phyloP scores from a whole-genome alignment of 2,329 filamentous ascomycete genomes.

The Scytalidium sp. region DNA sequence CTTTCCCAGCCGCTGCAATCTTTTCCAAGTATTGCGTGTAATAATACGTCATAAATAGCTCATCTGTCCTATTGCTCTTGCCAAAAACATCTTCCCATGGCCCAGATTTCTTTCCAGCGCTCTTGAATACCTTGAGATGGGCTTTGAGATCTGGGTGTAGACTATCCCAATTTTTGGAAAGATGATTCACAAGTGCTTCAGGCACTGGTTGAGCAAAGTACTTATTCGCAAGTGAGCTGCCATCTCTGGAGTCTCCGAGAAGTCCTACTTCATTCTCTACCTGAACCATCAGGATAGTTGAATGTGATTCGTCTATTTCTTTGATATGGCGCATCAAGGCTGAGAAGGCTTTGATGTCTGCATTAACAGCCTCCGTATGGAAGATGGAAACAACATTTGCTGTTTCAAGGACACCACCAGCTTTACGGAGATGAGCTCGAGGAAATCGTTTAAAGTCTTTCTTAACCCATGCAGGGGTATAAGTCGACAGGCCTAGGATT shows the following conservation, averaged over 20 bases:
- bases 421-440: slow-evolving; percentile 27
- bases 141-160: slow-evolving; percentile 26
- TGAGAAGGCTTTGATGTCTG: slow-evolving; percentile 31
- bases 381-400: slow-evolving; percentile 32
- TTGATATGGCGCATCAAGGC: slow-evolving; percentile 25
- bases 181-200: slow-evolving; percentile 21
- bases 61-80: slow-evolving; percentile 9
- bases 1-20: slow-evolving; percentile 14
- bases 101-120: slow-evolving; percentile 15
- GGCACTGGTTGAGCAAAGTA: slow-evolving; percentile 26
- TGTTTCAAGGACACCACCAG: slow-evolving; percentile 28
- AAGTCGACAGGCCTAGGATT: slow-evolving; percentile 26
- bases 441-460: slow-evolving; percentile 33
- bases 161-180: slow-evolving; percentile 13
- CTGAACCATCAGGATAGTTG: slow-evolving; percentile 15
- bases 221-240: slow-evolving; percentile 10
- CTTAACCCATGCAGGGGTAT: slow-evolving; percentile 33
- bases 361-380: slow-evolving; percentile 24
- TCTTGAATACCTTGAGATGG: not conserved
- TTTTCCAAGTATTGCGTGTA: slow-evolving; percentile 12
- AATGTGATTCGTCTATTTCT: slow-evolving; percentile 10
- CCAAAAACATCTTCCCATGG: slow-evolving; percentile 34
- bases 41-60: slow-evolving; percentile 18
- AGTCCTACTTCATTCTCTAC: slow-evolving; percentile 18
- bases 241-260: slow-evolving; percentile 15